phyloP scores from a whole-genome alignment of 768 basidiomycete species.

The Tephrocybe sp. region DNA sequence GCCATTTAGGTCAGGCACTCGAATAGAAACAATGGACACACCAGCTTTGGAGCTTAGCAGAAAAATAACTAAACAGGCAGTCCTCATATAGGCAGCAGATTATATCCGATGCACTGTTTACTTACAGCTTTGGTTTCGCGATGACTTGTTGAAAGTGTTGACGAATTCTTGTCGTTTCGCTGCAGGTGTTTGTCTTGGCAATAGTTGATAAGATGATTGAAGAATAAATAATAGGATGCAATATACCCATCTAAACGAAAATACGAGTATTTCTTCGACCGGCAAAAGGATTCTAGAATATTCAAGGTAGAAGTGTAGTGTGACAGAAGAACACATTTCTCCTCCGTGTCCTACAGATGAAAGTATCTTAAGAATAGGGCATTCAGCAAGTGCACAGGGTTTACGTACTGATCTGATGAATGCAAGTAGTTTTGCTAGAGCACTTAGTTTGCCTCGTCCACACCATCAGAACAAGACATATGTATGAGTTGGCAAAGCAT shows the following conservation, averaged over 20 bases:
- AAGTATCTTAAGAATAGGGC: neutral
- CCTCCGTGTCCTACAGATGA: slow-evolving; percentile 62
- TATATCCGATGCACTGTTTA: slow-evolving; percentile 4
- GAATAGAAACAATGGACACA: slow-evolving; percentile 7
- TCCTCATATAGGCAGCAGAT: neutral
- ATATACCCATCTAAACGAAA: slow-evolving; percentile 84
- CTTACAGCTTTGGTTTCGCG: slow-evolving; percentile 70
- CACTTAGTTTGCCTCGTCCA: slow-evolving; percentile 68
- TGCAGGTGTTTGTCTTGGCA: slow-evolving; percentile 64
- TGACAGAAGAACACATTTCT: slow-evolving; percentile 96
- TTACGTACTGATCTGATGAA: slow-evolving; percentile 51
- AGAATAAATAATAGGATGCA: neutral
- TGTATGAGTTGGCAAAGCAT: slow-evolving; percentile 11
- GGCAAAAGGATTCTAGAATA: slow-evolving; percentile 85
- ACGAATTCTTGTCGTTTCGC: slow-evolving; percentile 84
- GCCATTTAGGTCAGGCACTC: neutral
- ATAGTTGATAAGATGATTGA: slow-evolving; percentile 1
- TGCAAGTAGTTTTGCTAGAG: slow-evolving; percentile 62
- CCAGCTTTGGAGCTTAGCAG: slow-evolving; percentile 89
- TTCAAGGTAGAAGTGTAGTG: slow-evolving; percentile 95
- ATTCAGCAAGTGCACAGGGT: neutral
- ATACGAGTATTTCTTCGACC: slow-evolving; percentile 70
- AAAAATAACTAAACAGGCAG: slow-evolving; percentile 84
- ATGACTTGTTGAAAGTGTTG: slow-evolving; percentile 81
- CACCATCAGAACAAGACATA: neutral